Percentiles rank a stretch among this genome's conserved stretches.
Evolutionary conservation across 176 grass and related monocot genomes (phyloP).

Genomic region (Phragmites australis): DNA sequence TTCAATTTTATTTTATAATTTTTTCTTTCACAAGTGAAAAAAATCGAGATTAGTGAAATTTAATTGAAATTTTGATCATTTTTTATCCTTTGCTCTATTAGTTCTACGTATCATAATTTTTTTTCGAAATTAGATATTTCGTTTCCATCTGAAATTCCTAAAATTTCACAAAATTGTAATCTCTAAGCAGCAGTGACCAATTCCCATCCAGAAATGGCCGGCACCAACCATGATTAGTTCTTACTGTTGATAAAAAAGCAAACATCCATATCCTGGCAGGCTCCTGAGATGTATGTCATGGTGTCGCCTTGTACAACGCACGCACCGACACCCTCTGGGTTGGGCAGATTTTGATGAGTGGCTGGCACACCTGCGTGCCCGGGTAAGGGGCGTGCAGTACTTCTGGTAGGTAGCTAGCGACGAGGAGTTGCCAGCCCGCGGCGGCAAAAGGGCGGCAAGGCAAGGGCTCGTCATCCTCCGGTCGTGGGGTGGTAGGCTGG

Average conservation of each 20-base stretch:
- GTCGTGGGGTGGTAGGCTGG: neutral
- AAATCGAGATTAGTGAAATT: too few relatives aligned
- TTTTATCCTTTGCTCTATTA: too few relatives aligned
- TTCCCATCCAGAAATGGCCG: neutral
- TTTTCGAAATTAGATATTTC: too few relatives aligned
- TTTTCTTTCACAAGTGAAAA: too few relatives aligned
- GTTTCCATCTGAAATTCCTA: neutral
- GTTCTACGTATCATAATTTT: too few relatives aligned
- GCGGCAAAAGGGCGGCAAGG: neutral
- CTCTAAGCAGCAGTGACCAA: neutral
- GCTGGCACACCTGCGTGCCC: neutral
- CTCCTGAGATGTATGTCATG: neutral
- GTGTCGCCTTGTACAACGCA: neutral
- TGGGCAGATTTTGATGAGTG: neutral
- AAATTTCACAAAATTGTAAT: too few relatives aligned
- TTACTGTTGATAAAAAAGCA: slow-evolving; percentile 4
- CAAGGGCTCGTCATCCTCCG: neutral
- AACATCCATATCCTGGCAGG: neutral
- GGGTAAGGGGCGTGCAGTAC: neutral
- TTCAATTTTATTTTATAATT: too few relatives aligned
- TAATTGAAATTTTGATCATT: too few relatives aligned
- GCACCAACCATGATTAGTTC: neutral
- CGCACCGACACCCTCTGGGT: slow-evolving; percentile 10
- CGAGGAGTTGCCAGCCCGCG: neutral
- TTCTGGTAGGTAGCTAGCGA: neutral